Conservation (phyloP, 2,329 filamentous ascomycete species). For the Claviceps sp. region DNA sequence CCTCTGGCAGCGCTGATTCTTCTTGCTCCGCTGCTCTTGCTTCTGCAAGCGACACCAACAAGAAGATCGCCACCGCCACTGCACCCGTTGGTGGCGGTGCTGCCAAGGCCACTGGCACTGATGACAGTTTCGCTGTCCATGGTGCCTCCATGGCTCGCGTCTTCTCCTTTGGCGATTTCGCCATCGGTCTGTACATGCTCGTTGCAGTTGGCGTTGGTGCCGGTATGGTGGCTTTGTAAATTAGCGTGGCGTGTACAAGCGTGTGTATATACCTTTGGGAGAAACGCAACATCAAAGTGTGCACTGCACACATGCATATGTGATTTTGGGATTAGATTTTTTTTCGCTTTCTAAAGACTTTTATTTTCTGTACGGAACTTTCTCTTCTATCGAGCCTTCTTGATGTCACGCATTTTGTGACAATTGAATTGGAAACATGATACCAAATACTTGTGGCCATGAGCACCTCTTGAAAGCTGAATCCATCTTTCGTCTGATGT, state of each 20-base stretch:
- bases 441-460: too few relatives aligned
- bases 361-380: neutral
- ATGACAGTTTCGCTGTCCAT: slow-evolving; percentile 6
- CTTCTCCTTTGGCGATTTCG: slow-evolving; percentile 33
- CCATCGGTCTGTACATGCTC: slow-evolving; percentile 35
- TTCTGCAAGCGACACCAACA: slow-evolving; percentile 47
- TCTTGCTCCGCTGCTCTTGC: slow-evolving; percentile 46
- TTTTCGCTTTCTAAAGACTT: neutral
- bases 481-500: too few relatives aligned
- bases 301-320: slow-evolving; percentile 2
- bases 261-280: neutral
- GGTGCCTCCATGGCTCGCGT: slow-evolving; percentile 20
- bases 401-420: slow-evolving; percentile 14
- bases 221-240: slow-evolving; percentile 40
- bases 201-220: slow-evolving; percentile 40
- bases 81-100: slow-evolving; percentile 4
- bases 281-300: slow-evolving; percentile 7
- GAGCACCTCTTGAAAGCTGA: too few relatives aligned
- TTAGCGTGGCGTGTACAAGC: neutral
- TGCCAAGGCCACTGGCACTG: slow-evolving; percentile 1
- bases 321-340: neutral
- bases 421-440: slow-evolving; percentile 1
- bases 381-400: slow-evolving; percentile 14
- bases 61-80: slow-evolving; percentile 7
- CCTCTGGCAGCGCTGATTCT: slow-evolving; percentile 31